A percentile compares a stretch with the other conserved stretches of the same genome.
Evolutionary conservation across 495 filamentous ascomycete genomes (phyloP).

Genomic region (Trichoderma gamsii): DNA sequence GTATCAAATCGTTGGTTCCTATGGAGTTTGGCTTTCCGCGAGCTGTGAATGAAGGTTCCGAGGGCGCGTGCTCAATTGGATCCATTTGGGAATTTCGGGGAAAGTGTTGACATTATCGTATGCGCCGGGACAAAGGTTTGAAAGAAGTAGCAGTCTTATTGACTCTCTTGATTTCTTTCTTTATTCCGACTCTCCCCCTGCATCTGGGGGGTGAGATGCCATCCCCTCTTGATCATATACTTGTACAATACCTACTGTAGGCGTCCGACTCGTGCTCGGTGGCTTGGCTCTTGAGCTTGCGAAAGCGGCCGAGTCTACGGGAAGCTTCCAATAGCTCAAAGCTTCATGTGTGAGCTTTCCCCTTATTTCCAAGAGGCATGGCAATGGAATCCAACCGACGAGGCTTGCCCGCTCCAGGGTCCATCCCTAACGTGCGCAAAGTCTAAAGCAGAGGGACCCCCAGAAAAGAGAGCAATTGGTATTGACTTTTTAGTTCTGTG

Average conservation of each 20-base stretch:
- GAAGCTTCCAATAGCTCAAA: background rate
- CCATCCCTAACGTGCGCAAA: background rate
- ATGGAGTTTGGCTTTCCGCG: background rate
- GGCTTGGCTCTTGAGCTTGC: background rate
- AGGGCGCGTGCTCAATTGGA: background rate
- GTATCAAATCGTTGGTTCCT: background rate
- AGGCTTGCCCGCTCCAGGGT: background rate
- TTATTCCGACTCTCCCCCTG: too few species aligned
- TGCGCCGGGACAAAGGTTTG: too few species aligned
- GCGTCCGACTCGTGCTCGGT: background rate
- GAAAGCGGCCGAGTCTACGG: background rate
- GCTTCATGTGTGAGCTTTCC: background rate
- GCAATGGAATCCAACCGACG: background rate
- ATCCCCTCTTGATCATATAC: background rate
- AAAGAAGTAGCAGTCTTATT: too few species aligned
- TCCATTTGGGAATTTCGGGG: background rate
- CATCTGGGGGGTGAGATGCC: too few species aligned
- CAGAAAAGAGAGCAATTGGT: background rate
- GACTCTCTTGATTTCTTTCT: too few species aligned
- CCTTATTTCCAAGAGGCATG: background rate
- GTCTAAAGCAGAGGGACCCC: background rate
- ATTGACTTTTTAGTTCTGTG: background rate
- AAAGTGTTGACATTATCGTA: background rate
- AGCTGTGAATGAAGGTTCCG: background rate
- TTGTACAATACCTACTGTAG: background rate